Base-by-base conservation (phyloP, 1,284 basidiomycete genomes). In the Hortiboletus rubellus region DNA sequence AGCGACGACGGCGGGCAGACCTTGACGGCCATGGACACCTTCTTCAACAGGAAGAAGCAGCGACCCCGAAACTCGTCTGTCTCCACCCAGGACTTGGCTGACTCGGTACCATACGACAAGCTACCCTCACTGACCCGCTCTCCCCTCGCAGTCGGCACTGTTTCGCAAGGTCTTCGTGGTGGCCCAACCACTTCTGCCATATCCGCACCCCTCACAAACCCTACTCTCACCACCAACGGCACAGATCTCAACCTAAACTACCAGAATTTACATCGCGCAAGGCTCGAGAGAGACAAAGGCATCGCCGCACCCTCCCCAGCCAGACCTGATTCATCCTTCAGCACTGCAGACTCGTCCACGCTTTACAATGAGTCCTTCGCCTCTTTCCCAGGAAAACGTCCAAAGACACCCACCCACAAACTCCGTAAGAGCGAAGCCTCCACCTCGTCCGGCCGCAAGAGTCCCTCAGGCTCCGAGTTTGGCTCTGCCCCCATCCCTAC, bases 141-240 rank as follows among this genome's bases (percentile, higher is more conserved):
- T 50, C 87, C 89, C 42, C 67, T 84, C 41, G 76, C 84, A 42
- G 83, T 84, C 46, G 76, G 74, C 27, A 82, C 83, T 3, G 72
- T 81, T 49, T 83, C 80, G 33, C 83, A 86, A 66, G 83, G 80
- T 37, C 69, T 85, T 44, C 77, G 82, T 66, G 78, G 79, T 36
- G 66, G 52, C 41, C 61, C 63, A 2, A 56, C 48, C 45, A 71
- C 70, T 18, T 63, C 69, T 24, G 65, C 54, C 47, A 91, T 91
- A 60, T 91, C 87, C 42, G 89, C 89, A 6, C 89, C 89, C 7
- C 85, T 86, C 64, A 89, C 89, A 17, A 91, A 91, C 66, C 89
- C 89, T 14, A 83, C 84, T 10, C 80, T 91, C 52, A 89, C 87
- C 5, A 59, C 79, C 54, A 77, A 81, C 65, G 89, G 89, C 47